A percentile compares a stretch with the other conserved stretches of the same genome.
Evolutionary conservation across 495 filamentous ascomycete genomes (phyloP).

Genomic region (Penicillium goetzii): DNA sequence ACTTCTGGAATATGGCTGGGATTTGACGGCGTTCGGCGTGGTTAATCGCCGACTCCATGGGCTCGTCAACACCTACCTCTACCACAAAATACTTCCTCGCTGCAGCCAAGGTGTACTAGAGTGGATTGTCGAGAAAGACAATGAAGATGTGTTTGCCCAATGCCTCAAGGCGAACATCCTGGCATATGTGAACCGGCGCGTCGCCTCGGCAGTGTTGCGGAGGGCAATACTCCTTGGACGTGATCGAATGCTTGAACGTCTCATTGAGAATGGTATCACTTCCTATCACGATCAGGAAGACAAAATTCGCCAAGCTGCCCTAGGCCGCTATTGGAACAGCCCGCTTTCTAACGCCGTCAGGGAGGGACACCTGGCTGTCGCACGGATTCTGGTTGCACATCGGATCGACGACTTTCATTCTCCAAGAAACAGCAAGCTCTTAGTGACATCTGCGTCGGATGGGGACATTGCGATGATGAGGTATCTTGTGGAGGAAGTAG

Average conservation of each 20-base stretch:
- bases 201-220: neutral
- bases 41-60: neutral
- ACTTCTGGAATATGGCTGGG: neutral
- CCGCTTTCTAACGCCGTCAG: neutral
- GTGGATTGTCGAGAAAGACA: neutral
- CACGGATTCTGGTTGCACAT: neutral
- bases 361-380: neutral
- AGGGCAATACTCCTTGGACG: neutral
- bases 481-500: neutral
- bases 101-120: neutral
- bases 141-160: neutral
- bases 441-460: neutral
- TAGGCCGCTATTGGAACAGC: neutral
- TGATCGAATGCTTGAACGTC: neutral
- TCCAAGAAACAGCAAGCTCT: neutral
- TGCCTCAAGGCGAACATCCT: neutral
- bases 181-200: neutral
- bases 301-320: neutral
- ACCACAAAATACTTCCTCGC: neutral
- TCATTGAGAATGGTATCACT: neutral
- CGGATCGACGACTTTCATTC: neutral
- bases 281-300: neutral
- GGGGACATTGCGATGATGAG: neutral
- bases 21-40: constrained; percentile 2
- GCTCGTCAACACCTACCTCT: neutral